Evolutionary conservation across 1,284 basidiomycete species (phyloP), one percentile per base, ranked within the genome.

Genomic region (Naganishia sp.): DNA sequence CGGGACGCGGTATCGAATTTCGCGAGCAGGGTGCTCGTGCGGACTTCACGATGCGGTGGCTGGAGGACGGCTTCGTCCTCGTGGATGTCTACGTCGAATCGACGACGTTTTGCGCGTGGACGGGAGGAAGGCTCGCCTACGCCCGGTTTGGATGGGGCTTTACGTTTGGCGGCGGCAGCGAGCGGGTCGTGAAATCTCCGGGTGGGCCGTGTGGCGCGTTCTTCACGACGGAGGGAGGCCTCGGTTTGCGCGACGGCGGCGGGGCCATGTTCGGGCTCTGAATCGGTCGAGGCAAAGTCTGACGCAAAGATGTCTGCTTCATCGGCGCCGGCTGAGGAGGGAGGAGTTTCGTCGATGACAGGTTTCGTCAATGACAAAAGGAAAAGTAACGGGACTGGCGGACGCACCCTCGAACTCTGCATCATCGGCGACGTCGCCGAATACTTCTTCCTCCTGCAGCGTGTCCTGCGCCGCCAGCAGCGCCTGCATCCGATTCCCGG

Each of bases 281-380:
- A 33, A 36, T 55, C 53, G 53, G 53, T 55, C 33, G 53, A 55
- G 28, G 53, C 53, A 55, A 55, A 55, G 53, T 55, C 53, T 42
- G 53, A 55, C 5, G 33, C 53, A 36, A 55, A 55, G 53, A 55
- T 13, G 33, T 55, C 53, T 10, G 53, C 53, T 55, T 55, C 53
- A 13, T 55, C 53, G 13, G 33, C 33, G 6, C 1, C 36, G 18
- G 53, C 53, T 55, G 53, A 11, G 53, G 21, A n/a, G n/a, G n/a
- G n/a, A n/a, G n/a, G n/a, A n/a, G n/a, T n/a, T 33, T 50, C 21
- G 50, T 15, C 28, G n/a, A 6, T n/a, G n/a, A n/a, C n/a, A n/a
- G n/a, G n/a, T n/a, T n/a, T n/a, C n/a, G n/a, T n/a, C n/a, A n/a
- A n/a, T n/a, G n/a, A n/a, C n/a, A n/a, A n/a, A 36, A 53, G 11